These are phyloP conservation scores for Mycena haematopus DNA, from an alignment of 768 basidiomycete genomes.

Conservation along the genomic window DNA sequence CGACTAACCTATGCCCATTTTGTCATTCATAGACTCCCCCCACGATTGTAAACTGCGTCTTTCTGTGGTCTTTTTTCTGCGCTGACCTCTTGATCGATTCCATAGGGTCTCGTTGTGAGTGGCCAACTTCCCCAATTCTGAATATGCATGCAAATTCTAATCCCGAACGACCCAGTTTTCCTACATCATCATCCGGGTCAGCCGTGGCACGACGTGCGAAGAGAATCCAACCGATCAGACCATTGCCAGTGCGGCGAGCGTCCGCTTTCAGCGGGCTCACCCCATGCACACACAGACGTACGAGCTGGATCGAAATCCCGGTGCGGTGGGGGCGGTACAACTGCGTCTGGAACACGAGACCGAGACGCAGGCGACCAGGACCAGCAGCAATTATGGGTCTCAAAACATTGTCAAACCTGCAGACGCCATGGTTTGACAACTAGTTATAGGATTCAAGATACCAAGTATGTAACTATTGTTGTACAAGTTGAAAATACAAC, in stretches of 20 bases:
- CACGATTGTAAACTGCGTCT: neutral
- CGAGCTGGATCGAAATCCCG: neutral
- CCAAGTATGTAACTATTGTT: too few relatives aligned
- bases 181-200: constrained; percentile 4
- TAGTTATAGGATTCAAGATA: too few relatives aligned
- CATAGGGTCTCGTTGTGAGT: neutral
- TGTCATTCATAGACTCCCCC: neutral
- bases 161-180: neutral
- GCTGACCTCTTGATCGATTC: neutral
- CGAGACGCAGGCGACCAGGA: too few relatives aligned
- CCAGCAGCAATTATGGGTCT: too few relatives aligned
- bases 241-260: neutral
- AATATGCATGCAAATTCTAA: neutral
- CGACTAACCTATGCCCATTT: too few relatives aligned
- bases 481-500: too few relatives aligned
- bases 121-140: neutral
- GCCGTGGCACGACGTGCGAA: neutral
- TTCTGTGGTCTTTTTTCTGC: neutral
- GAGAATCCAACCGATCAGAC: neutral
- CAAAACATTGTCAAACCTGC: too few relatives aligned
- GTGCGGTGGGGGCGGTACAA: neutral
- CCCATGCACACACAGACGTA: neutral
- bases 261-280: neutral
- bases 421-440: too few relatives aligned
- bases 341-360: neutral